phyloP scores from a whole-genome alignment of 371 early-diverging fungal species.

The Mycotypha africana region DNA sequence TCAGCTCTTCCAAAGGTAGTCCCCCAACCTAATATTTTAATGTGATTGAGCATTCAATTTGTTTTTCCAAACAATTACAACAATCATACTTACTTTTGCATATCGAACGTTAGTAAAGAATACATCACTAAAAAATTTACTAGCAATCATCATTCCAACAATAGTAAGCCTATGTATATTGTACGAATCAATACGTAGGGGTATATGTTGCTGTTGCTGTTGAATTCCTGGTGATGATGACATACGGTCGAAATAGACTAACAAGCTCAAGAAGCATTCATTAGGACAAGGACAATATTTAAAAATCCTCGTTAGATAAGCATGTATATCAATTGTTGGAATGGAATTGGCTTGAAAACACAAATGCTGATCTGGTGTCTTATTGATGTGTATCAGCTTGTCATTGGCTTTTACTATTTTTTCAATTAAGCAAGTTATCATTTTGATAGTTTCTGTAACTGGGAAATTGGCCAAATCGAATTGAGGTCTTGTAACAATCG shows the following conservation, averaged over 20 bases:
- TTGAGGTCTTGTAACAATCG: no score
- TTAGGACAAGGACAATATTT: constrained; percentile 74
- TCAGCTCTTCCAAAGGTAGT: constrained; percentile 83
- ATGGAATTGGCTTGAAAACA: constrained; percentile 62
- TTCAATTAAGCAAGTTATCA: constrained; percentile 25
- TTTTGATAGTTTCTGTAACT: constrained; percentile 25
- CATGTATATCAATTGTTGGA: constrained; percentile 41
- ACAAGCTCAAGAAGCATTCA: constrained; percentile 72
- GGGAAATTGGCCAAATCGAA: constrained; percentile 26
- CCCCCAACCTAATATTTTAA: constrained; percentile 98
- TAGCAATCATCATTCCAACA: constrained; percentile 68
- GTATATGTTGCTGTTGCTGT: constrained; percentile 25
- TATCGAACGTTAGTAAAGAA: constrained; percentile 85
- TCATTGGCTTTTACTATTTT: constrained; percentile 27
- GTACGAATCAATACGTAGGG: constrained; percentile 69
- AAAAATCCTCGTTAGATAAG: constrained; percentile 60
- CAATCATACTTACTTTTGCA: constrained; percentile 50
- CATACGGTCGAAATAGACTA: constrained; percentile 77
- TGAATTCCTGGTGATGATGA: no score
- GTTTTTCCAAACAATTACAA: neutral
- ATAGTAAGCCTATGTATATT: constrained; percentile 84
- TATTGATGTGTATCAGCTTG: neutral
- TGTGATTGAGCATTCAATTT: no score
- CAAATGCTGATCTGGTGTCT: no score
- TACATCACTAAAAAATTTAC: constrained; percentile 81